Evolutionary conservation across 306 rosid genomes (phyloP).

Genomic region (Glycine soja): DNA sequence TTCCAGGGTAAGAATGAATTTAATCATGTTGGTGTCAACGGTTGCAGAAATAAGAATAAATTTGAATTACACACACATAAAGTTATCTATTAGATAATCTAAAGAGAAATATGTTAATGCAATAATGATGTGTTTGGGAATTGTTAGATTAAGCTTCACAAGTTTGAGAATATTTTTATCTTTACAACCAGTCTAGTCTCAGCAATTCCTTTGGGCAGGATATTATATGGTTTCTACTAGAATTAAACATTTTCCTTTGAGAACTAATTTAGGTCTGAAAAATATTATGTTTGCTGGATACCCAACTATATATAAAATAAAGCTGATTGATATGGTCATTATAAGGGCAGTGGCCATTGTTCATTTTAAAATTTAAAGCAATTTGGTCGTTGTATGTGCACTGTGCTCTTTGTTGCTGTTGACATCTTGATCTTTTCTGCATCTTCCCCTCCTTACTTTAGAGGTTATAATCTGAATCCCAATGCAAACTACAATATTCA

Average conservation of each 20-base stretch:
- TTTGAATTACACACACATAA: background rate
- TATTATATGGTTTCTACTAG: conserved; percentile 9
- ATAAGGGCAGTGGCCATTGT: background rate
- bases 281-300: background rate
- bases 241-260: background rate
- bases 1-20: background rate
- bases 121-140: background rate
- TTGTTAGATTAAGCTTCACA: conserved; percentile 13
- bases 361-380: background rate
- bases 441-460: conserved; percentile 18
- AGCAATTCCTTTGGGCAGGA: background rate
- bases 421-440: conserved; percentile 10
- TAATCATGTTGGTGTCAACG: background rate
- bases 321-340: conserved; percentile 30
- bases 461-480: conserved; percentile 3
- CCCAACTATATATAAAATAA: background rate
- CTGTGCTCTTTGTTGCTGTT: conserved; percentile 28
- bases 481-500: conserved; percentile 22
- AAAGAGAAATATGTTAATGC: conserved; percentile 3
- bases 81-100: background rate
- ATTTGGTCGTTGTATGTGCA: conserved; percentile 6
- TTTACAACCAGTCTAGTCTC: background rate
- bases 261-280: background rate
- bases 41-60: conserved; percentile 4
- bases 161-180: conserved; percentile 7